These are phyloP conservation scores for Annulohypoxylon bovei DNA, from an alignment of 495 filamentous ascomycete species.

Conservation along the genomic window DNA sequence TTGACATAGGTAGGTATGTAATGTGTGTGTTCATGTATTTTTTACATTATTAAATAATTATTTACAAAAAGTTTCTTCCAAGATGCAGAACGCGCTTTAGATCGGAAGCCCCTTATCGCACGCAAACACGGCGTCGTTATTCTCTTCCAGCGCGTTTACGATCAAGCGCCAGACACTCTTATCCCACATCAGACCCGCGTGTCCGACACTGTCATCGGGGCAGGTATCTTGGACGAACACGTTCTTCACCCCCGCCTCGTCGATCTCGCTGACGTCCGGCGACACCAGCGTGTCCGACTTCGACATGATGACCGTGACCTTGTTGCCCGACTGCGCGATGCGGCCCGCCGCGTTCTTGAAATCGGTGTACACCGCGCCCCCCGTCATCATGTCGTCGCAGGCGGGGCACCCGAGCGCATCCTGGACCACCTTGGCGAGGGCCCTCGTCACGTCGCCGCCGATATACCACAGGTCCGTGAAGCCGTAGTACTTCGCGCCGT, in stretches of 20 bases:
- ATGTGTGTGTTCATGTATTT: no score
- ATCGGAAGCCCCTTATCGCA: slow-evolving; percentile 42
- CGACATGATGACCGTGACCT: slow-evolving; percentile 61
- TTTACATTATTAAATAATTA: no score
- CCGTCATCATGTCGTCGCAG: slow-evolving; percentile 56
- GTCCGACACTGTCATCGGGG: slow-evolving; percentile 59
- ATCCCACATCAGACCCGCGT: slow-evolving; percentile 64
- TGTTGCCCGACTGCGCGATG: slow-evolving; percentile 61
- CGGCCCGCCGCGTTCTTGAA: slow-evolving; percentile 53
- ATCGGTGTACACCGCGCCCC: slow-evolving; percentile 49
- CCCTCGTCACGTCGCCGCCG: slow-evolving; percentile 47
- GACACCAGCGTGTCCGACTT: slow-evolving; percentile 61
- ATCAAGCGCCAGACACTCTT: slow-evolving; percentile 65
- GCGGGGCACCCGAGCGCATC: slow-evolving; percentile 57
- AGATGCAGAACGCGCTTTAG: slow-evolving; percentile 2
- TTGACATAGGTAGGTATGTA: no score
- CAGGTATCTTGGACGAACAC: slow-evolving; percentile 60
- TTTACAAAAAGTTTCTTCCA: no score
- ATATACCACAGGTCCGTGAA: slow-evolving; percentile 59
- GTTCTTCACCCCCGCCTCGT: slow-evolving; percentile 59
- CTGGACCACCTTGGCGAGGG: slow-evolving; percentile 48
- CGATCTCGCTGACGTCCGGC: slow-evolving; percentile 53
- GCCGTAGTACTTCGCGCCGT: slow-evolving; percentile 58
- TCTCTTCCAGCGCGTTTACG: slow-evolving; percentile 59
- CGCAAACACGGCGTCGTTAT: slow-evolving; percentile 32